A percentile compares a stretch with the other conserved stretches of the same genome.
phyloP scores from a whole-genome alignment of 2,329 filamentous ascomycete genomes.

The Pezicula rhizophila region DNA sequence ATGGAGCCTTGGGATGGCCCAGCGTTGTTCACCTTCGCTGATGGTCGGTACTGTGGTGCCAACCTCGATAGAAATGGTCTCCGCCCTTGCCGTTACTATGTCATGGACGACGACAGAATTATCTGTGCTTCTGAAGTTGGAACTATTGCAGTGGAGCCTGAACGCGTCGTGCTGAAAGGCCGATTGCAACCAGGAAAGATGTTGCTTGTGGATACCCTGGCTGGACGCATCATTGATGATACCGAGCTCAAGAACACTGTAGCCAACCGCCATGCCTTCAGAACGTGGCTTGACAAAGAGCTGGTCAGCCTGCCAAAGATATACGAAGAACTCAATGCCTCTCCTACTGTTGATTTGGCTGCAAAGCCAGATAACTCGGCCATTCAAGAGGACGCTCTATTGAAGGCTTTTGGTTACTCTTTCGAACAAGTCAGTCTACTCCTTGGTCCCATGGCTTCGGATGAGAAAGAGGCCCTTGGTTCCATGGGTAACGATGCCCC shows the following conservation, averaged over 20 bases:
- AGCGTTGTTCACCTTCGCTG: constrained; percentile 92
- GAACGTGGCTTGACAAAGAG: constrained; percentile 79
- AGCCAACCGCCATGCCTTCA: constrained; percentile 80
- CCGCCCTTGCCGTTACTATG: constrained; percentile 92
- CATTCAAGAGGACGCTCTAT: constrained; percentile 76
- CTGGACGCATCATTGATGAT: constrained; percentile 90
- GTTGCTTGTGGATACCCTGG: constrained; percentile 88
- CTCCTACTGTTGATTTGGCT: constrained; percentile 57
- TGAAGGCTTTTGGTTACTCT: constrained; percentile 88
- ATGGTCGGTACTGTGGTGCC: constrained; percentile 93
- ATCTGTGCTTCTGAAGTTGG: constrained; percentile 96
- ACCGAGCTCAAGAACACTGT: constrained; percentile 86
- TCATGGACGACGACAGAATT: constrained; percentile 93
- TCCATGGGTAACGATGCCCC: constrained; percentile 98
- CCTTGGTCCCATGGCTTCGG: constrained; percentile 90
- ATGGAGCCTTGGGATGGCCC: constrained; percentile 99
- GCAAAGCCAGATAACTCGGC: constrained; percentile 61
- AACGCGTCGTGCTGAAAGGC: constrained; percentile 86
- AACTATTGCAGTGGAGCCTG: constrained; percentile 85
- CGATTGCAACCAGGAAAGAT: constrained; percentile 91
- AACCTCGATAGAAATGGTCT: constrained; percentile 95
- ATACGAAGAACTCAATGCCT: constrained; percentile 51
- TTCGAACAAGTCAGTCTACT: constrained; percentile 91
- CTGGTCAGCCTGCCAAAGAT: constrained; percentile 76
- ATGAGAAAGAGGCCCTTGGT: constrained; percentile 93